phyloP scores from a whole-genome alignment of 208 protist genomes.

The Wallacemonas sp. region DNA sequence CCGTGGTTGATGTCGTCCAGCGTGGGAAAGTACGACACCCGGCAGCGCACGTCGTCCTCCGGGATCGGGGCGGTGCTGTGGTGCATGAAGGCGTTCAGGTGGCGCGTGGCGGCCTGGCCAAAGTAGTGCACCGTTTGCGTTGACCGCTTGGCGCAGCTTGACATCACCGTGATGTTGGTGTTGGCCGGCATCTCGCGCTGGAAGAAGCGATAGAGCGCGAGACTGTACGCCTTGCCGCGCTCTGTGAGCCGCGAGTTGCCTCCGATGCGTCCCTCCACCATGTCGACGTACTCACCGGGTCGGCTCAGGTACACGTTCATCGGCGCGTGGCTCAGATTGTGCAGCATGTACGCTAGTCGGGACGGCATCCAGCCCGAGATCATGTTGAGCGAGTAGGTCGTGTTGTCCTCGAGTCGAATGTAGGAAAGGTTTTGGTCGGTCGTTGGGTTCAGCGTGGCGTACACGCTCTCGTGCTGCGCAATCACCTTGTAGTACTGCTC shows the following conservation, averaged over 20 bases:
- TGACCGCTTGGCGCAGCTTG: conserved; percentile 80
- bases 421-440: conserved; percentile 78
- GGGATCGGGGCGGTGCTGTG: neutral
- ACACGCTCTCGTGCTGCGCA: conserved; percentile 61
- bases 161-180: conserved; percentile 66
- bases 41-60: conserved; percentile 43
- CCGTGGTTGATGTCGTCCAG: conserved; percentile 88
- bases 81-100: conserved; percentile 12
- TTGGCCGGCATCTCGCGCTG: conserved; percentile 36
- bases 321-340: conserved; percentile 79
- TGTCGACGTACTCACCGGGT: conserved; percentile 85
- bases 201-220: conserved; percentile 74
- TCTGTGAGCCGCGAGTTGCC: conserved; percentile 83
- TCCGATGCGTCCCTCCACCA: conserved; percentile 71
- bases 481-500: conserved; percentile 74
- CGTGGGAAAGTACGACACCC: conserved; percentile 83
- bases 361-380: conserved; percentile 88
- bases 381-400: conserved; percentile 81
- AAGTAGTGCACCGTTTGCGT: conserved; percentile 86
- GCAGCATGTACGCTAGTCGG: conserved; percentile 85
- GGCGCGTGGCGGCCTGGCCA: conserved; percentile 50
- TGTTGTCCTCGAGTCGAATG: conserved; percentile 79
- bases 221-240: conserved; percentile 72
- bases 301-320: conserved; percentile 81
- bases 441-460: conserved; percentile 68